These are phyloP conservation scores for Arthroderma sp. DNA, from an alignment of 2,329 filamentous ascomycete genomes.

Conservation along the genomic window DNA sequence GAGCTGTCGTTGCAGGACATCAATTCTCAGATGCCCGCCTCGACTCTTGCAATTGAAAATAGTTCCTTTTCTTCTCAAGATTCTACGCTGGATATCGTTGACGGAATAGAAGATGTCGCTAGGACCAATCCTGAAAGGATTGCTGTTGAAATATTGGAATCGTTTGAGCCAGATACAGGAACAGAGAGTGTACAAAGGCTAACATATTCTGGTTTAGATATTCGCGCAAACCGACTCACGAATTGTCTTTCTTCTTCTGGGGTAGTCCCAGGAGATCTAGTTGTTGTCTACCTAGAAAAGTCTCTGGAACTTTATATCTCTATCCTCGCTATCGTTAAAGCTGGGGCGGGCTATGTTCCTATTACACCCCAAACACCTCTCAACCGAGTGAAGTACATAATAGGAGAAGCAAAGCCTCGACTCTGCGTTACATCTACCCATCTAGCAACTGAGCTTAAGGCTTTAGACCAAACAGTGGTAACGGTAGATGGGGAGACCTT, in stretches of 20 bases:
- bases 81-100: constrained; percentile 34
- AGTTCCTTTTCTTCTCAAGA: constrained; percentile 20
- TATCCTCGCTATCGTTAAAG: constrained; percentile 62
- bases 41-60: constrained; percentile 40
- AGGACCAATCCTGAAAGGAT: constrained; percentile 36
- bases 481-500: neutral
- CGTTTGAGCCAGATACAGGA: constrained; percentile 27
- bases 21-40: constrained; percentile 14
- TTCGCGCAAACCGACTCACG: constrained; percentile 51
- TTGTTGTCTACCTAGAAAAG: constrained; percentile 70
- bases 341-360: constrained; percentile 68
- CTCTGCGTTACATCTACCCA: constrained; percentile 30
- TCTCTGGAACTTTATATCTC: constrained; percentile 57
- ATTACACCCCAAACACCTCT: constrained; percentile 58
- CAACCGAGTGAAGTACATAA: constrained; percentile 47
- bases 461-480: neutral
- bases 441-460: constrained; percentile 1
- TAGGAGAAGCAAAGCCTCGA: constrained; percentile 45
- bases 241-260: constrained; percentile 38
- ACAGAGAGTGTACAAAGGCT: constrained; percentile 30
- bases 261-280: constrained; percentile 40
- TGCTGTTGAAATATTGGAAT: constrained; percentile 52
- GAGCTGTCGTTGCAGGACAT: constrained; percentile 23
- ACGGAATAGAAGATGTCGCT: constrained; percentile 44
- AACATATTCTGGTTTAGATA: constrained; percentile 54